Percentiles rank a stretch among this genome's conserved stretches.
phyloP scores from a whole-genome alignment of 1,284 basidiomycete species.

The Papiliotrema laurentii region DNA sequence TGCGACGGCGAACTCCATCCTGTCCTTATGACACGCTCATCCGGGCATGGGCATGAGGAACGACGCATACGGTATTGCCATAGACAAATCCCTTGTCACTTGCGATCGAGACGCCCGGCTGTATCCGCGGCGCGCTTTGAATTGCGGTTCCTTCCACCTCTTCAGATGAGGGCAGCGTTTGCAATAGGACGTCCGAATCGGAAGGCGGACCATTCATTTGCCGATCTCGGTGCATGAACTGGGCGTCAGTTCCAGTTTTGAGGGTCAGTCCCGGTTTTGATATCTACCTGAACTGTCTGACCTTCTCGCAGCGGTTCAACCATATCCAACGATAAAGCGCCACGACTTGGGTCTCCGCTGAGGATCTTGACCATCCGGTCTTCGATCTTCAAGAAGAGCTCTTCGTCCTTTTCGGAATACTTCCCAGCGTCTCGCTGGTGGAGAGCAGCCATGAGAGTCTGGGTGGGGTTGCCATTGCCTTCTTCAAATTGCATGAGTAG shows the following conservation, averaged over 20 bases:
- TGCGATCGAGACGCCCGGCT: constrained; percentile 52
- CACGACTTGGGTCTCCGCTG: constrained; percentile 73
- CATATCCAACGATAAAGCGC: constrained; percentile 66
- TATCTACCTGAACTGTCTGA: constrained; percentile 59
- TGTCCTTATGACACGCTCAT: too few species aligned
- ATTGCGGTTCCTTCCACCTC: constrained; percentile 12
- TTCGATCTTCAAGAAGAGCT: constrained; percentile 56
- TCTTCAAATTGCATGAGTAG: constrained; percentile 60
- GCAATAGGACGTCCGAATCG: constrained; percentile 11
- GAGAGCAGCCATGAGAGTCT: constrained; percentile 62
- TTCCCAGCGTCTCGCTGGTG: constrained; percentile 34
- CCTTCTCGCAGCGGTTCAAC: constrained; percentile 58
- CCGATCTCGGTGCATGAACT: constrained; percentile 37
- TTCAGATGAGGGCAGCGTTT: constrained; percentile 12
- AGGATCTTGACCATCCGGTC: constrained; percentile 52
- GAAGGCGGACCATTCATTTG: neutral
- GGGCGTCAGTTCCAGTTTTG: constrained; percentile 16
- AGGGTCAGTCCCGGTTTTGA: neutral
- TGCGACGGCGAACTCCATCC: too few species aligned
- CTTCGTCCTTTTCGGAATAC: constrained; percentile 58
- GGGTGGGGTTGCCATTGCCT: constrained; percentile 60
- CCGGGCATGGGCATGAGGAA: constrained; percentile 43
- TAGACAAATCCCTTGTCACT: constrained; percentile 60
- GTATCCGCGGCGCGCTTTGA: constrained; percentile 11
- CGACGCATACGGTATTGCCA: constrained; percentile 29